Evolutionary conservation across 306 rosid genomes (phyloP), one percentile per base, ranked within the genome.

Genomic region (Begonia loranthoides): DNA sequence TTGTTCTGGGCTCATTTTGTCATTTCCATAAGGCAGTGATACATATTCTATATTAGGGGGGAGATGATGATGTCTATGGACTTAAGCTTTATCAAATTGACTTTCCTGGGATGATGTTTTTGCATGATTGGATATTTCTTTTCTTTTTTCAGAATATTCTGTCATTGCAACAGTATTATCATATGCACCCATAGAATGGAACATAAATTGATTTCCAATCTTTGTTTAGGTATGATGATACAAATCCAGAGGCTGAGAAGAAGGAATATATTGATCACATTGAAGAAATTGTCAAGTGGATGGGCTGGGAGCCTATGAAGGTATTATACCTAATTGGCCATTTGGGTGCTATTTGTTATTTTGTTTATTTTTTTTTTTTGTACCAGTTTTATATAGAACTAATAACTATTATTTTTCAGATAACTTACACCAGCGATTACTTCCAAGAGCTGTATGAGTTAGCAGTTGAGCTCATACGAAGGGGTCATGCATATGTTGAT

Each of bases 231-330:
- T 92, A 62, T 57, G 96, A 92, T 68, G 99, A 92, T 60, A 92
- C 99, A 22, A 92, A 92, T 55, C 99, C 99, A 4, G 94, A 80
- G 62, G 96, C 93, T 56, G 99, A 92, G 61, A 92, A 80, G 80
- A 78, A 79, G 75, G 99, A 92, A 63, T 92, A 83, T 56, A 92
- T 92, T 70, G 94, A 92, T 71, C 99, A 80, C 65, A 92, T 92
- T 52, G 73, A 86, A 70, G 99, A 92, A 69, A 83, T 92, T 79
- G 96, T 92, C 57, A 65, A 67, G 60, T 92, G 99, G 99, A 92
- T 92, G 92, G 99, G 96, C 55, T 92, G 96, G 99, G 78, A 92
- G 68, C 99, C 99, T 10, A 69, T 56, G 55, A 83, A 86, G 99
- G 97, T 82, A 70, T 28, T 28, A 28, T 28, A 59, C 12, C 21